These are phyloP conservation scores for Nepenthes gracilis DNA, from an alignment of 148 eudicot genomes.

Conservation along the genomic window DNA sequence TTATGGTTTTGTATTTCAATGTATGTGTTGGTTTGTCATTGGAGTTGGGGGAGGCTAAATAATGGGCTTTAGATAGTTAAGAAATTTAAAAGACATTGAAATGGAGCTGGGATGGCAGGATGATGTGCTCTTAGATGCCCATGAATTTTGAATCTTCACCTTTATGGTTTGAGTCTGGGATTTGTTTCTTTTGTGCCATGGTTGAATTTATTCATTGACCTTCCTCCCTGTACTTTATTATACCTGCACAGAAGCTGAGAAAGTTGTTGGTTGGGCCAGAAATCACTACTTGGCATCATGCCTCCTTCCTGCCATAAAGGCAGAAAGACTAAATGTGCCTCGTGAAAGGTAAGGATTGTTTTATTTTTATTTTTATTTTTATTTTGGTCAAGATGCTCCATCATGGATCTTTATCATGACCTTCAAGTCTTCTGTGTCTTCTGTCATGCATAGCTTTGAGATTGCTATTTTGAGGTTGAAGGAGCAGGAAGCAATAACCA, in stretches of 20 bases:
- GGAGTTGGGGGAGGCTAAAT: too few relatives aligned
- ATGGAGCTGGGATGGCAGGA: too few relatives aligned
- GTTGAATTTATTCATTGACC: too few relatives aligned
- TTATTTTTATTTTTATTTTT: neutral
- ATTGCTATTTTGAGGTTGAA: constrained; percentile 69
- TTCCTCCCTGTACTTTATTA: neutral
- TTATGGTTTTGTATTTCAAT: too few relatives aligned
- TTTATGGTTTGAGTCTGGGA: too few relatives aligned
- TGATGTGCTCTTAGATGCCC: too few relatives aligned
- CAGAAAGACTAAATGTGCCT: constrained; percentile 55
- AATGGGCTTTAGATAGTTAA: too few relatives aligned
- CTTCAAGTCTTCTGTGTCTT: neutral
- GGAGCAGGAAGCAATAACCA: constrained; percentile 69
- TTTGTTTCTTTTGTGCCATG: too few relatives aligned
- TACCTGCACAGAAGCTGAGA: constrained; percentile 63
- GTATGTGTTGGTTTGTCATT: too few relatives aligned
- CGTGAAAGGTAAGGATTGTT: constrained; percentile 47
- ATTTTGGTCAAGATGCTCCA: neutral
- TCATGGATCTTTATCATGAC: neutral
- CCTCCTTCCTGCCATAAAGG: constrained; percentile 57
- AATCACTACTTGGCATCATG: constrained; percentile 79
- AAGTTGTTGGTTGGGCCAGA: constrained; percentile 97
- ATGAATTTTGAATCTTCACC: too few relatives aligned
- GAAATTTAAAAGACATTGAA: too few relatives aligned
- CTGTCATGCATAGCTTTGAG: constrained; percentile 48